Percentiles rank a stretch among this genome's conserved stretches.
Evolutionary conservation across 768 basidiomycete genomes (phyloP).

Genomic region (Gloeostereum incarnatum): DNA sequence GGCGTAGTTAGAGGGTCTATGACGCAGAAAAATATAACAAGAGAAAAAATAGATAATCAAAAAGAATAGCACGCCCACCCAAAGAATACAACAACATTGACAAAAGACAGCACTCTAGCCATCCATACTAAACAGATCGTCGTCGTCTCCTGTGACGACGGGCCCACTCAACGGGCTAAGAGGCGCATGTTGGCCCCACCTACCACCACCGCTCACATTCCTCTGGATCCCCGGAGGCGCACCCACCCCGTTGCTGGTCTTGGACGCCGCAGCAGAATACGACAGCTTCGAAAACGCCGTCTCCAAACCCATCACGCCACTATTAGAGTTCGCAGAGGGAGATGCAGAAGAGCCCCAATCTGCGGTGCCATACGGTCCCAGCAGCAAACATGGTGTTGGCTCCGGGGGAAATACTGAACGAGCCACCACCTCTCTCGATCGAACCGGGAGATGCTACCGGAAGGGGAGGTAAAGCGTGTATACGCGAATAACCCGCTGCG

Average conservation of each 20-base stretch:
- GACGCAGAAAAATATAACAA: too few species aligned
- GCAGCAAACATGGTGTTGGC: slow-evolving; percentile 2
- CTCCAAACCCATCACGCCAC: not conserved
- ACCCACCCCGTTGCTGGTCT: slow-evolving; percentile 11
- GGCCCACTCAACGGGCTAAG: slow-evolving; percentile 57
- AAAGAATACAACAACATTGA: too few species aligned
- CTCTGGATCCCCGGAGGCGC: slow-evolving; percentile 27
- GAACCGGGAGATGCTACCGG: slow-evolving; percentile 24
- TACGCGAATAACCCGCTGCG: slow-evolving; percentile 83
- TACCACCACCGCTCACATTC: slow-evolving; percentile 24
- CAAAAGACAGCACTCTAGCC: too few species aligned
- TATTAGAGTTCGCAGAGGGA: not conserved
- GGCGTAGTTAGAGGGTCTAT: too few species aligned
- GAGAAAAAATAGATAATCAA: too few species aligned
- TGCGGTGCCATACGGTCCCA: slow-evolving; percentile 4
- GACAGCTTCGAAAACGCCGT: slow-evolving; percentile 38
- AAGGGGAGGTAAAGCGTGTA: slow-evolving; percentile 61
- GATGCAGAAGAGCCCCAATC: not conserved
- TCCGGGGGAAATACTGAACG: slow-evolving; percentile 11
- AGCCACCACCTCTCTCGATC: slow-evolving; percentile 6
- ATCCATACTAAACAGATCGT: slow-evolving; percentile 65
- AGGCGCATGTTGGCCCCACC: slow-evolving; percentile 24
- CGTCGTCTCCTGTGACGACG: slow-evolving; percentile 54
- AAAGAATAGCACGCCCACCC: too few species aligned
- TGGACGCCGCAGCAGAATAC: slow-evolving; percentile 36